Base-by-base conservation (phyloP, 768 basidiomycete species). In the Rhizopogon salebrosus region DNA sequence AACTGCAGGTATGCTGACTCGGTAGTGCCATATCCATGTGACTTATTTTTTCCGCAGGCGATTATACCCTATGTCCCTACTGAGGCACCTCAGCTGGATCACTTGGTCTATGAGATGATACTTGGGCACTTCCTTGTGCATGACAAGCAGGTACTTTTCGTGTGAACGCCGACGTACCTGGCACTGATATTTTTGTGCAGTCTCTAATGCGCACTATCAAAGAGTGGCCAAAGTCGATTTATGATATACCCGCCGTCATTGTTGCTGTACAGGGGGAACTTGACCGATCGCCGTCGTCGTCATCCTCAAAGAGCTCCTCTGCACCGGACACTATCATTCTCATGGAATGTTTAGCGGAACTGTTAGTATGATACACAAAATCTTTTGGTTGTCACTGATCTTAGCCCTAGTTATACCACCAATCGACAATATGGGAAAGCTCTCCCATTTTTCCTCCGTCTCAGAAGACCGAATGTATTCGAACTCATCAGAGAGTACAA, bases 351-450 rank as follows among this genome's bases (percentile, higher is more conserved):
- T 71, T 98, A 22, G 92, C 91, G 0, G 95, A 98, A 61, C 73
- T 98, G 89, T 93, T 61, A 58, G 79, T 68, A 48, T 54, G 11
- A 14, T 10, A 38, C 31, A 27, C 14, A 29, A 22, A 34, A 1
- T 34, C 27, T 3, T 22, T 14, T 6, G 37, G 1, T n/a, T 27
- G 10, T 16, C 35, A 6, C 36, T 54, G 7, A 66, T 37, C 41
- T 0, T 35, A 27, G 5, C 39, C 5, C n/a, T 39, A 95, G 94
- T 46, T 93, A 92, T 67, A 84, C 83, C 34, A 75, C 82, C 18
- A 94, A 95, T 59, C 84, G 91, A 2, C 97, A 98, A 72, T 92
- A 91, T 2, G 94, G 90, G 20, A 95, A 95, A 71, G 97, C 97
- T 0, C 73, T 99, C 0, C 91, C 91, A 0, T 98, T 83, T 71